A percentile compares a stretch with the other conserved stretches of the same genome.
Conservation (phyloP, 352 stramenopile genomes). For the Phytophthora melonis region DNA sequence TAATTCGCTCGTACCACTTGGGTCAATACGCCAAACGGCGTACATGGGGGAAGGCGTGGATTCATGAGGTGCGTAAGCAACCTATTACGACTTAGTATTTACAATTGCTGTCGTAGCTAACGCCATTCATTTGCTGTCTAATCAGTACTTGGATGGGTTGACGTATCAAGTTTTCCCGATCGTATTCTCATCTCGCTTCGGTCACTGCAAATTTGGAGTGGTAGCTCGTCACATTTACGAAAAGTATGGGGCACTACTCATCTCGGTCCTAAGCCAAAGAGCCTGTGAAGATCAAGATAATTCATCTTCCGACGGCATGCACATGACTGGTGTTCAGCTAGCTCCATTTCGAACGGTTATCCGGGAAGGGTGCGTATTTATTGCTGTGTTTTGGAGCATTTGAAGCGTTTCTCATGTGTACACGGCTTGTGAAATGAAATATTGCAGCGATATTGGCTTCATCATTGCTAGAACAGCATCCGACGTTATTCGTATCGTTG, state of each 20-base stretch:
- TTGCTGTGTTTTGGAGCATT: neutral
- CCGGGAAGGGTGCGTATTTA: constrained; percentile 55
- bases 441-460: constrained; percentile 70
- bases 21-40: constrained; percentile 49
- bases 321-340: constrained; percentile 33
- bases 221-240: constrained; percentile 68
- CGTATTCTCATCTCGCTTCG: constrained; percentile 67
- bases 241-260: constrained; percentile 55
- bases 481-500: constrained; percentile 66
- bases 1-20: constrained; percentile 63
- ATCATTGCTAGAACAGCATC: constrained; percentile 62
- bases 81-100: no score
- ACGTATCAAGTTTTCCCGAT: constrained; percentile 74
- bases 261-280: constrained; percentile 36
- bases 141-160: constrained; percentile 77
- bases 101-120: no score
- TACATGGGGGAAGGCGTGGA: constrained; percentile 54
- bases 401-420: no score
- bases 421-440: neutral
- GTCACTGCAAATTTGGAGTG: constrained; percentile 59
- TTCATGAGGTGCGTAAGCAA: constrained; percentile 58
- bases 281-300: neutral
- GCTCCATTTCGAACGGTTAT: constrained; percentile 58
- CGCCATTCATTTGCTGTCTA: no score
- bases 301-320: neutral